Evolutionary conservation across 2,329 filamentous ascomycete species (phyloP).

Genomic region (Zymoseptoria pseudotritici): DNA sequence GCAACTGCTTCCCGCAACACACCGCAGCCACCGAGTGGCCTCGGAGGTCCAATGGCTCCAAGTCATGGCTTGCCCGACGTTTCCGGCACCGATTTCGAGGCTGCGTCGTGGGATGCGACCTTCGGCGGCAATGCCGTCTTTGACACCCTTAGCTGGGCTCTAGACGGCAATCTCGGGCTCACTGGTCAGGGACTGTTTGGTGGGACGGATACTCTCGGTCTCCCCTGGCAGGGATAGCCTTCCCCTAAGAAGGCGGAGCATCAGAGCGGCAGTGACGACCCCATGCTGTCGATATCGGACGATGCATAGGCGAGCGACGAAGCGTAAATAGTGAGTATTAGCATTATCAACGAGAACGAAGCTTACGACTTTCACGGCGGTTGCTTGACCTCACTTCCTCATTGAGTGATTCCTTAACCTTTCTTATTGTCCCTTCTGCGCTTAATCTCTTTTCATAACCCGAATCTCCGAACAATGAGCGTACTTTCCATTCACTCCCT

Average conservation of each 20-base stretch:
- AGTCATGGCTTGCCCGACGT: constrained; percentile 11
- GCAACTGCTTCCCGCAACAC: constrained; percentile 20
- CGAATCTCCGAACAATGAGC: neutral
- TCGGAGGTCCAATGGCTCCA: constrained; percentile 10
- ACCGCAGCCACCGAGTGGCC: constrained; percentile 16
- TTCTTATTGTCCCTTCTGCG: neutral
- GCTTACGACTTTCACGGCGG: neutral
- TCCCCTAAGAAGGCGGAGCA: neutral
- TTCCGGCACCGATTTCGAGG: constrained; percentile 19
- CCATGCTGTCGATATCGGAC: neutral
- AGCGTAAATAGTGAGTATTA: neutral
- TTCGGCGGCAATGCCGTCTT: constrained; percentile 67
- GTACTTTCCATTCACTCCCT: neutral
- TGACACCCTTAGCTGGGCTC: constrained; percentile 87
- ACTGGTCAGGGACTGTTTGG: constrained; percentile 12
- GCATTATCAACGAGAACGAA: neutral
- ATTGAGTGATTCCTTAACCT: too few species aligned
- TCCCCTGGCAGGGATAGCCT: constrained; percentile 1
- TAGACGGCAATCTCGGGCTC: constrained; percentile 63
- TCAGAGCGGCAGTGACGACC: neutral
- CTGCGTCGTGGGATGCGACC: constrained; percentile 28
- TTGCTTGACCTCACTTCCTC: neutral
- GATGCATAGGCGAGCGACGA: neutral
- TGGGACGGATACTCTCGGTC: constrained; percentile 7
- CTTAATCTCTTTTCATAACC: neutral